phyloP scores from a whole-genome alignment of 2,329 filamentous ascomycete species.

The Ceratocystis albifundus region DNA sequence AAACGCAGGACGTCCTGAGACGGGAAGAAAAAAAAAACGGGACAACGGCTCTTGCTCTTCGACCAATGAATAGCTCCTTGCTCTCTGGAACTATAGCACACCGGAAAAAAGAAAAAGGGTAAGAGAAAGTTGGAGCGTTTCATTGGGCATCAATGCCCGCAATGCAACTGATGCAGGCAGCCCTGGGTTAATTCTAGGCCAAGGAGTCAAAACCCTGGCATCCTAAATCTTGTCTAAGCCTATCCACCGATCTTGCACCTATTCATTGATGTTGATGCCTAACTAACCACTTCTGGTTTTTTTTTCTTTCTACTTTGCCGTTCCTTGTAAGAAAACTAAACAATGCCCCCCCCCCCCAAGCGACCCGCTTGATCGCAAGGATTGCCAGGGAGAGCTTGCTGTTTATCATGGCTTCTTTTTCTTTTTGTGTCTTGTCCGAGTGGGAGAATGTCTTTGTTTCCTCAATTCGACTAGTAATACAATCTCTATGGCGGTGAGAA shows the following conservation, averaged over 20 bases:
- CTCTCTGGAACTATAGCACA: too few relatives aligned
- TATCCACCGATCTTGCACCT: not conserved
- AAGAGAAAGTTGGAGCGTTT: not conserved
- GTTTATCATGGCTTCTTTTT: not conserved
- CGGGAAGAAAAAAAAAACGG: not conserved
- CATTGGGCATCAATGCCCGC: slow-evolving; percentile 4
- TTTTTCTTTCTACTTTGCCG: not conserved
- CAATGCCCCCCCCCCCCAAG: too few relatives aligned
- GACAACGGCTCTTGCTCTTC: not conserved
- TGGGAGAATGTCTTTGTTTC: not conserved
- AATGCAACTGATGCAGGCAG: not conserved
- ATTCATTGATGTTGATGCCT: not conserved
- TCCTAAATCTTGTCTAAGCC: not conserved
- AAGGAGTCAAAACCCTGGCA: not conserved
- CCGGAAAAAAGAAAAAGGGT: not conserved
- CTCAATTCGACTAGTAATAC: not conserved
- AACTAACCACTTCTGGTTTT: not conserved
- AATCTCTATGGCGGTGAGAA: not conserved
- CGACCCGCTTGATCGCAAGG: not conserved
- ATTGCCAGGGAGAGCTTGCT: not conserved
- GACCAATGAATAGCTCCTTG: not conserved
- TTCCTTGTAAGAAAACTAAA: not conserved
- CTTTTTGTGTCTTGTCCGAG: not conserved
- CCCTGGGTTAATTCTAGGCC: not conserved
- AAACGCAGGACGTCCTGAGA: not conserved